A percentile compares a stretch with the other conserved stretches of the same genome.
Conservation (phyloP, 1,284 basidiomycete species). For the Athelia psychrophila region DNA sequence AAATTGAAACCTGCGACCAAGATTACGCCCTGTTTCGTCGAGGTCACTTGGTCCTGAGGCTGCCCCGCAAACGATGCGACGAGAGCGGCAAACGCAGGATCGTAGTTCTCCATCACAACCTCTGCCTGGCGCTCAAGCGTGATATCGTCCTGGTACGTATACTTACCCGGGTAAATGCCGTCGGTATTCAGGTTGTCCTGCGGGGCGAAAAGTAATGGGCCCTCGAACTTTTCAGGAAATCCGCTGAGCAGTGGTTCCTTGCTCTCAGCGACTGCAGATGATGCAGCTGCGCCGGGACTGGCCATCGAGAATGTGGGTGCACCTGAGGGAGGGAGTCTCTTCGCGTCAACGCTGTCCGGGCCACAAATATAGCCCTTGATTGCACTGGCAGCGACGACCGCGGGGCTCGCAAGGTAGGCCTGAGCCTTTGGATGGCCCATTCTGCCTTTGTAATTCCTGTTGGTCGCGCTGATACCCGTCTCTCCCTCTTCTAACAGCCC, state of each 20-base stretch:
- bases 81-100: constrained; percentile 79
- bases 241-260: constrained; percentile 68
- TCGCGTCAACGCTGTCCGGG: constrained; percentile 68
- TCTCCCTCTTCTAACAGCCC: constrained; percentile 94
- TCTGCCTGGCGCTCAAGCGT: constrained; percentile 92
- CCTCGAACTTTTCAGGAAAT: constrained; percentile 84
- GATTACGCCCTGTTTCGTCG: constrained; percentile 64
- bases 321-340: constrained; percentile 48
- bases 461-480: constrained; percentile 96
- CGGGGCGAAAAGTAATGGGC: constrained; percentile 87
- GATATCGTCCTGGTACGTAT: constrained; percentile 99
- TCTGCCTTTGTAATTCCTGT: constrained; percentile 98
- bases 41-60: constrained; percentile 18
- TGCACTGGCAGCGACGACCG: constrained; percentile 95
- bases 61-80: constrained; percentile 57
- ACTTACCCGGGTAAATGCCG: constrained; percentile 98
- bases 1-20: constrained; percentile 98
- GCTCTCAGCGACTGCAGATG: constrained; percentile 21
- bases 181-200: constrained; percentile 99
- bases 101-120: constrained; percentile 99
- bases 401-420: constrained; percentile 95
- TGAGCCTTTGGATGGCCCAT: constrained; percentile 97
- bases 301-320: constrained; percentile 60
- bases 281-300: constrained; percentile 20
- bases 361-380: constrained; percentile 90